phyloP scores from a whole-genome alignment of 148 eudicot species.

The Rheum nobile region DNA sequence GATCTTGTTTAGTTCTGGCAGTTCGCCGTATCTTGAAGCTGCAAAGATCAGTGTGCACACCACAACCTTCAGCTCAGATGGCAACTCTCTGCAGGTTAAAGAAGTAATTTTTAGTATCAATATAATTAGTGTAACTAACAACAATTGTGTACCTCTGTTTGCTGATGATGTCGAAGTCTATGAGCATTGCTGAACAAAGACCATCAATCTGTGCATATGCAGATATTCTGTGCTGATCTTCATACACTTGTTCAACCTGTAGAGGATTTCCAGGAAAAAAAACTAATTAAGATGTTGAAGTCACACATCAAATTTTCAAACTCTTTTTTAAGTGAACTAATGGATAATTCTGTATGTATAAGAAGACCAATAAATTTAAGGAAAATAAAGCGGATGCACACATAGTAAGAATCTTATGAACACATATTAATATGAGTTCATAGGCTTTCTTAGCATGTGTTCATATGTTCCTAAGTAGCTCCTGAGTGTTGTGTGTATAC shows the following conservation, averaged over 20 bases:
- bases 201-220: slow-evolving; percentile 16
- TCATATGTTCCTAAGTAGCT: no score
- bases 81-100: slow-evolving; percentile 10
- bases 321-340: no score
- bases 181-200: slow-evolving; percentile 9
- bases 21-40: slow-evolving; percentile 24
- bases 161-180: slow-evolving; percentile 5
- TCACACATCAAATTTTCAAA: no score
- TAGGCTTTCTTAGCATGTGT: no score
- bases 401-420: no score
- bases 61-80: slow-evolving; percentile 13
- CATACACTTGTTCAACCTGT: slow-evolving; percentile 14
- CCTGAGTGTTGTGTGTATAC: no score
- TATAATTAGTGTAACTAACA: neutral
- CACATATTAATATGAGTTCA: no score
- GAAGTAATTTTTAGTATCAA: no score
- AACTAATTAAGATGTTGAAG: no score
- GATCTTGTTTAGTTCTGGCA: slow-evolving; percentile 13
- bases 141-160: neutral
- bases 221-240: slow-evolving; percentile 9
- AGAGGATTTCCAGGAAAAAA: neutral
- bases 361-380: no score
- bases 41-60: slow-evolving; percentile 16
- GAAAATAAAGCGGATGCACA: no score
- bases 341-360: no score